phyloP scores from a whole-genome alignment of 306 rosid genomes.

The Lathyrus aphaca region DNA sequence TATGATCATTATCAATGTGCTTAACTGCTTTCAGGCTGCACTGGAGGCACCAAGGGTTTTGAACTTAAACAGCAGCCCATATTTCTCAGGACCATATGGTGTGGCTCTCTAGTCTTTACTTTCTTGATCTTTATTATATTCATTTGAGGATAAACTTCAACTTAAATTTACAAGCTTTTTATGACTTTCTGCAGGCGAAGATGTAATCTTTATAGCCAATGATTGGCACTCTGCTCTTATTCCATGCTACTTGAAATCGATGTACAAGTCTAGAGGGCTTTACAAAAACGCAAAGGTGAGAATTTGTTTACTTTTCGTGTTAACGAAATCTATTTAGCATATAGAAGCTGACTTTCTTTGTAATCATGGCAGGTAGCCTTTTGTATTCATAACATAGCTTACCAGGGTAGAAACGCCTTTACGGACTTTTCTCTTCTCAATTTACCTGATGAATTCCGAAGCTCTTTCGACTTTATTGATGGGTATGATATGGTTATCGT shows the following conservation, averaged over 20 bases:
- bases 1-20: conserved; percentile 30
- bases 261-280: conserved; percentile 58
- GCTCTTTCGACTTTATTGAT: conserved; percentile 75
- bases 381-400: conserved; percentile 84
- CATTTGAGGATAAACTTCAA: neutral
- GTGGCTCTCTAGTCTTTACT: conserved; percentile 26
- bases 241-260: conserved; percentile 72
- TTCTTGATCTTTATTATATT: conserved; percentile 23
- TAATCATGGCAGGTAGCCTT: conserved; percentile 61
- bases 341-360: conserved; percentile 32
- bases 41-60: conserved; percentile 79
- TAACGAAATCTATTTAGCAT: neutral
- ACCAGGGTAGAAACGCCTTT: conserved; percentile 71
- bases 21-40: conserved; percentile 65
- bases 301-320: conserved; percentile 21
- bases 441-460: conserved; percentile 54
- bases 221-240: conserved; percentile 83
- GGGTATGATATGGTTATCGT: conserved; percentile 53
- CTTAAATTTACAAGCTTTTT: conserved; percentile 28
- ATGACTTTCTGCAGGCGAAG: conserved; percentile 60
- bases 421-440: conserved; percentile 60
- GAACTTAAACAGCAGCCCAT: conserved; percentile 57
- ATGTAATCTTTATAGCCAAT: conserved; percentile 66
- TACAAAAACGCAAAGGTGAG: conserved; percentile 59
- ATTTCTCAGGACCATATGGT: conserved; percentile 85